Evolutionary conservation across 768 basidiomycete species (phyloP), one percentile per base, ranked within the genome.

Genomic region (Pleurotus pulmonarius): DNA sequence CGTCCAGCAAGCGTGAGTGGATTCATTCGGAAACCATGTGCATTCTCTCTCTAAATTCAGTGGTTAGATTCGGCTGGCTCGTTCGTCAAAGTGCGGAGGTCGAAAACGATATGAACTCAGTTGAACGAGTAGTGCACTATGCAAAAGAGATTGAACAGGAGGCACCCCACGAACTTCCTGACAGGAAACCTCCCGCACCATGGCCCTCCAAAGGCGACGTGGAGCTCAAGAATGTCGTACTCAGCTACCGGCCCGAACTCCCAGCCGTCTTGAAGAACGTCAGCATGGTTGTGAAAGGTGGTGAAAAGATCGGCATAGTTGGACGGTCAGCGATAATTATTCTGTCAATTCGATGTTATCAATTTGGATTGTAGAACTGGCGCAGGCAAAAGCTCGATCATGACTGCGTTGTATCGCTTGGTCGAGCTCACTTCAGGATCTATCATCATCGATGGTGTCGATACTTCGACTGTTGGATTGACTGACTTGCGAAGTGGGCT

Each of bases 51-150:
- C 26, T 58, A 37, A 49, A 24, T 55, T 44, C 29, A 2, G 29
- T 8, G 29, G 29, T 34, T 58, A 87, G 83, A 61, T 89, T 92
- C 61, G 83, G 83, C 18, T 91, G 83, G 85, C 79, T 90, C 69
- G 82, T 89, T 41, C 83, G 88, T 7, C 89, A 91, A 69, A 79
- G 77, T 39, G 86, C 89, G 2, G 93, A 95, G 67, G 87, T 94
- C 9, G 93, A 96, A 69, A 96, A 97, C 69, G 82, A 94, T 69
- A 94, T 95, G 90, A 93, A 93, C 67, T 83, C 85, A n/a, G 88
- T 91, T 6, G 90, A 92, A 67, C 87, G 94, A 22, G 77, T 98
- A 15, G 73, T 92, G 3, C 82, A 93, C 66, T 97, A 97, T 63
- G 85, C 87, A 41, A 80, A 81, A 16, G 80, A 84, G 25, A 75